Conservation (phyloP, 2,329 filamentous ascomycete genomes). For the Xylariaceae sp. region DNA sequence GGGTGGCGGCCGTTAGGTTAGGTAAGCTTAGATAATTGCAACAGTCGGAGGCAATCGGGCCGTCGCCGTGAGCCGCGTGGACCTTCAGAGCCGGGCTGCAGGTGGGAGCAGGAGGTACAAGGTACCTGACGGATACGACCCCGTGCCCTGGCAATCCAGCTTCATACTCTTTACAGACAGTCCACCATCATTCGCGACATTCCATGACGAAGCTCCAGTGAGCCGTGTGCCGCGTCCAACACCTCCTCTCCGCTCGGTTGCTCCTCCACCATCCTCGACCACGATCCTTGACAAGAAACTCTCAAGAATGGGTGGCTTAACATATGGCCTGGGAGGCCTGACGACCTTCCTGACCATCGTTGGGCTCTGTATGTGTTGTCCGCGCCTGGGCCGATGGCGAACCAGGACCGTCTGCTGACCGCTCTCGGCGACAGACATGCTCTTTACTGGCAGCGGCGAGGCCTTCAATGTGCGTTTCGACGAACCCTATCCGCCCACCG, state of each 20-base stretch:
- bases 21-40: neutral
- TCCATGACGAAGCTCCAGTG: constrained; percentile 9
- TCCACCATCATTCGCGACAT: constrained; percentile 14
- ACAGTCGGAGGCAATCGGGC: neutral
- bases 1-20: too few relatives aligned
- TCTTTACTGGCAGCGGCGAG: constrained; percentile 95
- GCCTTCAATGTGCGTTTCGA: constrained; percentile 70
- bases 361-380: constrained; percentile 21
- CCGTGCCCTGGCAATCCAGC: neutral
- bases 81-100: too few relatives aligned
- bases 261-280: constrained; percentile 2
- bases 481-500: neutral
- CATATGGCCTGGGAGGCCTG: constrained; percentile 14
- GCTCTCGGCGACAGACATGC: constrained; percentile 71
- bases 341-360: constrained; percentile 17
- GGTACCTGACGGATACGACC: neutral
- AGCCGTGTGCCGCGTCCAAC: constrained; percentile 7
- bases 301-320: constrained; percentile 1
- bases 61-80: too few relatives aligned
- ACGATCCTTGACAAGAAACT: neutral
- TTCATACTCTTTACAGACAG: too few relatives aligned
- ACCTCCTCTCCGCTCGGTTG: neutral
- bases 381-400: neutral
- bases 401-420: neutral
- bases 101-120: too few relatives aligned